A percentile compares a stretch with the other conserved stretches of the same genome.
Evolutionary conservation across 441 rosid species (phyloP).

Genomic region (Dalechampia spathulata): DNA sequence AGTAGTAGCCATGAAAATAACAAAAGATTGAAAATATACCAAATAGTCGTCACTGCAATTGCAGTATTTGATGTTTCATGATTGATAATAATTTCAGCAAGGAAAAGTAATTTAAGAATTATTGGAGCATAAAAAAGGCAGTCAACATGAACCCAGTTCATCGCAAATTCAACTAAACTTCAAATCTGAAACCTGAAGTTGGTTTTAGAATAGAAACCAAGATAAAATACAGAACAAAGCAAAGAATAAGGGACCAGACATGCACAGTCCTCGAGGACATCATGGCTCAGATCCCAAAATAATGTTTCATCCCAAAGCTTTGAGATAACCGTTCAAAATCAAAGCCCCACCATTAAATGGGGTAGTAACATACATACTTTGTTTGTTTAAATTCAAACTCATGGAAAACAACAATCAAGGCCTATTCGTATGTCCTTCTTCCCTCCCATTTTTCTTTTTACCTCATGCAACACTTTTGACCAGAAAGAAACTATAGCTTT

Average conservation of each 20-base stretch:
- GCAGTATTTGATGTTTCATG: background rate
- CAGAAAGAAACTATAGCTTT: too few species aligned
- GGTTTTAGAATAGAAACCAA: background rate
- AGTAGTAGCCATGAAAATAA: too few species aligned
- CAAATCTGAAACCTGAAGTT: background rate
- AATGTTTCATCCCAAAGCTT: conserved; percentile 14
- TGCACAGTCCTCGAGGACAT: conserved; percentile 20
- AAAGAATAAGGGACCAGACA: conserved; percentile 1
- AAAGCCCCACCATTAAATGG: conserved; percentile 10
- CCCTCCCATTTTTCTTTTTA: background rate
- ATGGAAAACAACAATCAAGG: too few species aligned
- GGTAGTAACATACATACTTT: background rate
- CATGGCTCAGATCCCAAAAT: conserved; percentile 23
- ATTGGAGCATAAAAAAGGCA: too few species aligned
- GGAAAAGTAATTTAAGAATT: background rate
- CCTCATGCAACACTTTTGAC: too few species aligned
- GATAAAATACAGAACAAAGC: background rate
- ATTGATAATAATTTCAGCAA: background rate
- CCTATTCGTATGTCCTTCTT: background rate
- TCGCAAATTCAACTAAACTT: background rate
- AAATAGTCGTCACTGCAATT: background rate
- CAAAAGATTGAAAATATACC: too few species aligned
- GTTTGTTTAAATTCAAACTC: conserved; percentile 5
- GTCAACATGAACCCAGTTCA: too few species aligned
- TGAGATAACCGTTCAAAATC: background rate